Conservation (phyloP, 768 basidiomycete species). For the Hericium alpestre region DNA sequence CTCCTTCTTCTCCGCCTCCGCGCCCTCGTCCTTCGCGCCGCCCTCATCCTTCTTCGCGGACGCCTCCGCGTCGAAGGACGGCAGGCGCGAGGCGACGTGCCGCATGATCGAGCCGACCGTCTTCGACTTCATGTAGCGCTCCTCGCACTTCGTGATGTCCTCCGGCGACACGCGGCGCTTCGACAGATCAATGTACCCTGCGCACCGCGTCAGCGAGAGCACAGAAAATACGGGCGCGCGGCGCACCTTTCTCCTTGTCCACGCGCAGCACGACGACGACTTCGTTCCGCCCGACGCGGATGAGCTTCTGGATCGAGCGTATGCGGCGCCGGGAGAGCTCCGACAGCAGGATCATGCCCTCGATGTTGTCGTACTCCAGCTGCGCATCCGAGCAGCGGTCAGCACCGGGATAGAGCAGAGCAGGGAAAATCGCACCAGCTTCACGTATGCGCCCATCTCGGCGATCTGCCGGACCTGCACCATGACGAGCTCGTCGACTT, state of each 20-base stretch:
- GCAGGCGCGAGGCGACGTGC: slow-evolving; percentile 79
- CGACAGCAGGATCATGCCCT: slow-evolving; percentile 99
- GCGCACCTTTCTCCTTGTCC: slow-evolving; percentile 92
- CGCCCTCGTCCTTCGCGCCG: slow-evolving; percentile 23
- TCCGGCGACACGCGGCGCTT: slow-evolving; percentile 97
- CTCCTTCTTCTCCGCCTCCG: slow-evolving; percentile 29
- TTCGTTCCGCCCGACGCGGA: slow-evolving; percentile 94
- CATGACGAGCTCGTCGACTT: slow-evolving; percentile 98
- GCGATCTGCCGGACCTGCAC: slow-evolving; percentile 98
- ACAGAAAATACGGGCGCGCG: too few species aligned
- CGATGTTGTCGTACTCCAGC: slow-evolving; percentile 98
- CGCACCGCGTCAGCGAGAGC: too few species aligned
- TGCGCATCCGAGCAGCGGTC: slow-evolving; percentile 20
- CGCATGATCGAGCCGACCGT: slow-evolving; percentile 88
- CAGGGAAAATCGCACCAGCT: slow-evolving; percentile 51
- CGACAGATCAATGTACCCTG: slow-evolving; percentile 97
- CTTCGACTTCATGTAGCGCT: slow-evolving; percentile 96
- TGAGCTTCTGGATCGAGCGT: slow-evolving; percentile 93
- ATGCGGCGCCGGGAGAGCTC: slow-evolving; percentile 95
- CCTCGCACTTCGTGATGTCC: slow-evolving; percentile 98
- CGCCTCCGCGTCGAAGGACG: slow-evolving; percentile 26
- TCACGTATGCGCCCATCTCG: slow-evolving; percentile 99
- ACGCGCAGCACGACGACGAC: slow-evolving; percentile 96
- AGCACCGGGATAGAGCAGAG: neutral
- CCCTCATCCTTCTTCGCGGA: slow-evolving; percentile 2